Evolutionary conservation across 208 protist species (phyloP).

Genomic region (Trypanosomatidae sp.): DNA sequence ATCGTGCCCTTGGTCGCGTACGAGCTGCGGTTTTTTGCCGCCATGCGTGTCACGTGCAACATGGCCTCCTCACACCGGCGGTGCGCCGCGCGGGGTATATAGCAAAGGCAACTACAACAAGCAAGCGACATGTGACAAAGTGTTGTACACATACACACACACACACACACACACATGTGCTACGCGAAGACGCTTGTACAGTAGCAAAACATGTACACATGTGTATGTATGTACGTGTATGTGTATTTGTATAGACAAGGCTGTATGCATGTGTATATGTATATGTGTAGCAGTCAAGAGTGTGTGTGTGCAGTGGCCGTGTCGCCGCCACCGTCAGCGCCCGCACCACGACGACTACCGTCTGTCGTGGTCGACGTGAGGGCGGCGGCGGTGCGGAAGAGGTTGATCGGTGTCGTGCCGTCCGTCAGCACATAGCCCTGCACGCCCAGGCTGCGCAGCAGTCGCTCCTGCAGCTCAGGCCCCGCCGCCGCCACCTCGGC

Average conservation of each 20-base stretch:
- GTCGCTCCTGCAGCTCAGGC: constrained; percentile 64
- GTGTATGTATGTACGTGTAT: neutral
- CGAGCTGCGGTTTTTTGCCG: constrained; percentile 74
- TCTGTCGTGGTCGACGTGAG: constrained; percentile 26
- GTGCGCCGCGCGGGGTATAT: too few relatives aligned
- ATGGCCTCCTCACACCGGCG: too few relatives aligned
- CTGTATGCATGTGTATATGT: neutral
- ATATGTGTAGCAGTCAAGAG: neutral
- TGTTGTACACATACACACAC: too few relatives aligned
- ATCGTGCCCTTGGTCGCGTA: constrained; percentile 84
- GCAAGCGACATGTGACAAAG: too few relatives aligned
- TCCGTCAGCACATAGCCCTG: constrained; percentile 89
- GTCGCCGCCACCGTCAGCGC: constrained; percentile 5
- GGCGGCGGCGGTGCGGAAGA: constrained; percentile 77
- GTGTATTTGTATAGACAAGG: neutral
- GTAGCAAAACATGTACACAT: too few relatives aligned
- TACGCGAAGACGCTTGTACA: too few relatives aligned
- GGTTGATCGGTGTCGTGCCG: constrained; percentile 84
- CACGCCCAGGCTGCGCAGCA: constrained; percentile 65
- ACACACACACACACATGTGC: too few relatives aligned
- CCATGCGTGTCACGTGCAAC: too few relatives aligned
- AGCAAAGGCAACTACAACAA: too few relatives aligned
- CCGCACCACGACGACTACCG: neutral
- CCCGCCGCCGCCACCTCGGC: constrained; percentile 66
- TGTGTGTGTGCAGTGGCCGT: neutral